phyloP scores from a whole-genome alignment of 2,329 filamentous ascomycete species.

The Harringtonia lauricola region DNA sequence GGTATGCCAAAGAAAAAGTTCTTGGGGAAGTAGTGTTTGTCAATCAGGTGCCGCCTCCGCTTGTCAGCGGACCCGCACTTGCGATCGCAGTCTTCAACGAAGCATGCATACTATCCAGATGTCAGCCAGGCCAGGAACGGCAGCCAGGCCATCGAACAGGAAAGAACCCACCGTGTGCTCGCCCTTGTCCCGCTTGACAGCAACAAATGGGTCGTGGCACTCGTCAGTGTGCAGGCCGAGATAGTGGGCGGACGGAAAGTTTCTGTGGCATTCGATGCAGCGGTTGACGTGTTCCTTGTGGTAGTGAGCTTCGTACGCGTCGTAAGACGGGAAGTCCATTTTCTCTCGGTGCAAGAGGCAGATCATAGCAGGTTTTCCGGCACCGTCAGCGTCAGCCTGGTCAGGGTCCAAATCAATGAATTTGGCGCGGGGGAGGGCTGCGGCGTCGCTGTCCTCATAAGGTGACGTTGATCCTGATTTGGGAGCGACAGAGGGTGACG shows the following conservation, averaged over 20 bases:
- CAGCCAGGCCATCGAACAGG: background rate
- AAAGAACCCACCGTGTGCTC: constrained; percentile 65
- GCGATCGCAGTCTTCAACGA: constrained; percentile 78
- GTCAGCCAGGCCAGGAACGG: background rate
- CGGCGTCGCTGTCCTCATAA: background rate
- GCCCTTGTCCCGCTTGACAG: constrained; percentile 62
- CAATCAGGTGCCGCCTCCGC: constrained; percentile 76
- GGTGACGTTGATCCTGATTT: background rate
- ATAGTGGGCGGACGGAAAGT: constrained; percentile 77
- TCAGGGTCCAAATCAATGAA: constrained; percentile 46
- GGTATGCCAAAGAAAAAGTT: constrained; percentile 84
- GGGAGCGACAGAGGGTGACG: background rate
- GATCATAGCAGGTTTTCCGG: constrained; percentile 46
- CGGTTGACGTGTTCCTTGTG: constrained; percentile 69
- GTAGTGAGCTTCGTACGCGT: constrained; percentile 84
- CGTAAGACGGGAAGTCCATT: constrained; percentile 60
- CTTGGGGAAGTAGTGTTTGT: constrained; percentile 86
- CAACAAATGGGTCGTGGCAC: constrained; percentile 73
- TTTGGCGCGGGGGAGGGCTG: constrained; percentile 30
- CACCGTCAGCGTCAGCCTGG: constrained; percentile 19
- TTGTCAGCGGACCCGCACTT: constrained; percentile 78
- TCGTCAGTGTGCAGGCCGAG: constrained; percentile 81
- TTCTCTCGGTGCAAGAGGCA: constrained; percentile 68
- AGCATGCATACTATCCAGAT: constrained; percentile 63
- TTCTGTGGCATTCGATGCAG: constrained; percentile 73